Evolutionary conservation across 257 asterid species (phyloP), one percentile per base, ranked within the genome.

Genomic region (Plantago major): DNA sequence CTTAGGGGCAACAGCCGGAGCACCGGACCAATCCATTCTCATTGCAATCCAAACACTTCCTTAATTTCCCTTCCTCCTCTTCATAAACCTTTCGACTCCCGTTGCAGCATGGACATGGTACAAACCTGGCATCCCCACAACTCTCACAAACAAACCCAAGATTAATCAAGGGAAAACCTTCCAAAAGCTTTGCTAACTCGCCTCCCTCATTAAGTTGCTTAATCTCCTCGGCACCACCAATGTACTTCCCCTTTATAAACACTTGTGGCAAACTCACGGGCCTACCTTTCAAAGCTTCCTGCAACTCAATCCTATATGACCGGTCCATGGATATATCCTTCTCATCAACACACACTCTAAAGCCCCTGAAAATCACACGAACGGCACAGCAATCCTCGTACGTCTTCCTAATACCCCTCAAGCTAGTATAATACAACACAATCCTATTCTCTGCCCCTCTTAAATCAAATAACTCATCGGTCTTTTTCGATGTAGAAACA

Each of bases 71-170:
- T 66, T 81, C 92, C 22, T 71, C 82, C 53, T 79, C 84, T 71
- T 79, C 81, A 33, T 79, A 91, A 45, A 91, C 74, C 77, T 86
- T 91, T 54, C 82, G 73, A 69, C 95, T 91, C 50, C 98, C 98
- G 9, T 69, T 84, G 78, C 98, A 91, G 67, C 68, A 75, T 2
- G 82, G 76, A 73, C 98, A 91, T 0, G 94, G 95, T 22, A 91
- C 58, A 53, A 91, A 91, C 68, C 98, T 81, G 0, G 85, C 95
- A 65, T 91, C 98, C 68, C 95, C 98, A 79, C 98, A 91, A 59
- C 67, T 71, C 70, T 80, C 86, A 28, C 98, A 91, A 37, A 74
- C 87, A 55, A 79, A 72, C 55, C 81, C 82, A 17, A 33, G 18
- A 63, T 86, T 81, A 48, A 65, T 76, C 10, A 79, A 26, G 0